Evolutionary conservation across 805 yeast species (phyloP), one percentile per base, ranked within the genome.

Genomic region (baker's yeast (Saccharomyces cerevisiae)): DNA sequence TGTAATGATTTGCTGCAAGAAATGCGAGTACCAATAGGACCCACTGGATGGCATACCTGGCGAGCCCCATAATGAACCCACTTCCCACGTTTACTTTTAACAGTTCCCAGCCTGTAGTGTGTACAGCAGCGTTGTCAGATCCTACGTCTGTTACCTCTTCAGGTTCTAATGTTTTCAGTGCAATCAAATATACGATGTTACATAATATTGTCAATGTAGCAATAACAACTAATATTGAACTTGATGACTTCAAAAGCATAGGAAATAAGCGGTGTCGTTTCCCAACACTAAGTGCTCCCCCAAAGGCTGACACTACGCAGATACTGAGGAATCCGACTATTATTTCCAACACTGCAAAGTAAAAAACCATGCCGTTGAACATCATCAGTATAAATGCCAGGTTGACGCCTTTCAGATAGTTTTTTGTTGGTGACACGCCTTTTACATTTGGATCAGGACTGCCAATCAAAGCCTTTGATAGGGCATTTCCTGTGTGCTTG

Each of bases 31-130:
- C 53, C 28, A 59, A 26, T 13, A 55, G 48, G 3, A 57, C 22
- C 31, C 55, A 41, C 31, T 63, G 66, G 6, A 59, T 21, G 6
- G 49, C 53, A 41, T 55, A 60, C 27, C 66, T 55, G 24, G 58
- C 52, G 48, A 58, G 55, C 26, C 59, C 52, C 26, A 63, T 41
- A 5, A 62, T 53, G 46, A 61, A 64, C 6, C 66, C 68, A 26
- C 58, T 51, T 4, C 66, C 67, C 14, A 59, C 36, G 11, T 50
- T 50, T 0, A 63, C 55, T 46, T 55, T 51, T 13, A 64, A 30
- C n/a, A 63, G 49, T 31, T 62, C 66, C 64, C 63, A 61, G 5
- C 55, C 58, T 13, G 54, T 54, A 36, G 41, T 36, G 1, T 8
- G 29, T 27, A 14, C 31, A 17, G 3, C 4, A 17, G 43, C 4